phyloP scores from a whole-genome alignment of 352 stramenopile species.

The Globisporangium cystogenes region DNA sequence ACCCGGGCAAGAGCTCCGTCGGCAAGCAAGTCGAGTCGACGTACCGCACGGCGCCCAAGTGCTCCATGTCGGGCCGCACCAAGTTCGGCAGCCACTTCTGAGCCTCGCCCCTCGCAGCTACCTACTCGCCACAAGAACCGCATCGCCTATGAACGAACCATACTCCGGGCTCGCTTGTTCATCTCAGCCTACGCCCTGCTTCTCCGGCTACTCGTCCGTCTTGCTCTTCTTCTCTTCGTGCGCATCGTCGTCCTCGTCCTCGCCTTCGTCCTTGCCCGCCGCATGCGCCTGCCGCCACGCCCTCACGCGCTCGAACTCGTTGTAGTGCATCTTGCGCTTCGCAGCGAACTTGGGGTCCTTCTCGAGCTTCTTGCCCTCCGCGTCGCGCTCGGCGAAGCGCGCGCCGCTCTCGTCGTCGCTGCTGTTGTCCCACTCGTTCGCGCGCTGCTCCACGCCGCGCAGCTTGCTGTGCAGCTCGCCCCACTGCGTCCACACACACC shows the following conservation, averaged over 20 bases:
- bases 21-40: conserved; percentile 61
- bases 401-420: conserved; percentile 32
- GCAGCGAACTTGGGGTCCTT: conserved; percentile 64
- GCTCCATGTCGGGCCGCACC: conserved; percentile 72
- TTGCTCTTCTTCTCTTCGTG: not conserved
- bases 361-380: conserved; percentile 54
- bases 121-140: too few relatives aligned
- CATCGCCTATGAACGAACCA: not conserved
- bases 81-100: conserved; percentile 78
- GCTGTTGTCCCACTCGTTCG: conserved; percentile 52
- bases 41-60: conserved; percentile 56
- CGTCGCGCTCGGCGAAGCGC: conserved; percentile 35
- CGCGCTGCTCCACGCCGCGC: conserved; percentile 35
- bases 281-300: conserved; percentile 58
- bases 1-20: conserved; percentile 54
- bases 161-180: not conserved
- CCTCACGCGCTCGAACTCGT: conserved; percentile 72
- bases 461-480: conserved; percentile 66
- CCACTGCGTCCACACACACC: conserved; percentile 27
- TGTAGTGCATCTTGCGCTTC: conserved; percentile 83
- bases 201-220: not conserved
- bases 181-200: not conserved
- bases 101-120: too few relatives aligned
- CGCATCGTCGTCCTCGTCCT: conserved; percentile 1
- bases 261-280: conserved; percentile 1